These are phyloP conservation scores for Diutina neorugosa DNA, from an alignment of 1,139 yeast species.

Conservation along the genomic window DNA sequence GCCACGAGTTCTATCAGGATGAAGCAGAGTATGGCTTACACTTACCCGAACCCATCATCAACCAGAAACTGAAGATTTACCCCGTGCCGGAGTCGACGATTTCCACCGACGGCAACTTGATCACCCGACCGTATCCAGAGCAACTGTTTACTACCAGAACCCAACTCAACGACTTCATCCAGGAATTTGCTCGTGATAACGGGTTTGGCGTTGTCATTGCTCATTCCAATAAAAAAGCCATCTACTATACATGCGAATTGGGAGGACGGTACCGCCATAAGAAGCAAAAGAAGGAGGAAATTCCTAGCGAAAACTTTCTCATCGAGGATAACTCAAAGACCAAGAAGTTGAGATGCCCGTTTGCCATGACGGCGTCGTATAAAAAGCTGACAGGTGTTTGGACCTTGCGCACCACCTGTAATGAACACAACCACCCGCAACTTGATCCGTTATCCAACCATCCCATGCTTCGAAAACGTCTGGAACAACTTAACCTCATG, in stretches of 20 bases:
- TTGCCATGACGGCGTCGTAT: conserved; percentile 44
- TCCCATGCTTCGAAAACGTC: conserved; percentile 45
- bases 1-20: conserved; percentile 15
- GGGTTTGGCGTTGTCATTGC: conserved; percentile 52
- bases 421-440: conserved; percentile 49
- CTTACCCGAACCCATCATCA: conserved; percentile 37
- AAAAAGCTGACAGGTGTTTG: conserved; percentile 38
- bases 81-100: conserved; percentile 37
- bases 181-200: conserved; percentile 45
- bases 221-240: conserved; percentile 46
- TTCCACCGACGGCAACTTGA: conserved; percentile 38
- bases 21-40: conserved; percentile 36
- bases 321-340: conserved; percentile 24
- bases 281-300: conserved; percentile 19
- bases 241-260: conserved; percentile 49
- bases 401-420: conserved; percentile 43
- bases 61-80: conserved; percentile 32
- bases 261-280: conserved; percentile 49
- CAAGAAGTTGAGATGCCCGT: conserved; percentile 44
- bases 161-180: conserved; percentile 41
- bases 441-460: conserved; percentile 44
- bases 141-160: conserved; percentile 39
- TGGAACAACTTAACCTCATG: conserved; percentile 39
- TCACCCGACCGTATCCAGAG: conserved; percentile 44
- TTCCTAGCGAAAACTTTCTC: conserved; percentile 8